phyloP scores from a whole-genome alignment of 441 rosid species.

The Arabidopsis hybrid region DNA sequence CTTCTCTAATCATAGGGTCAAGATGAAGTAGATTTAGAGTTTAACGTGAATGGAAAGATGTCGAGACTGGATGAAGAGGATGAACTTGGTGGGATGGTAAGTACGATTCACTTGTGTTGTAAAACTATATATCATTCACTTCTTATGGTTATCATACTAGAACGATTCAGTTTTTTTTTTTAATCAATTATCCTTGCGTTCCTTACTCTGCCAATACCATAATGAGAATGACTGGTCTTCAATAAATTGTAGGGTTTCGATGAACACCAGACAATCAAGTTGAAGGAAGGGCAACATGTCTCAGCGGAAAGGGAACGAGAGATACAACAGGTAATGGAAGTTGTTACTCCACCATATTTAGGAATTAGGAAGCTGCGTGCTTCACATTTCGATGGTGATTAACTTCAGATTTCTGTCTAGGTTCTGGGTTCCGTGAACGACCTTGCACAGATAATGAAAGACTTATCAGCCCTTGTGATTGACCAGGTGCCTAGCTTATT shows the following conservation, averaged over 20 bases:
- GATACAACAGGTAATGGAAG: slow-evolving; percentile 72
- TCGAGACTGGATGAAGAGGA: slow-evolving; percentile 64
- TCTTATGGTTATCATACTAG: slow-evolving; percentile 4
- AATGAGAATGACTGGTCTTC: slow-evolving; percentile 23
- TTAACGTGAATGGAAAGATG: slow-evolving; percentile 72
- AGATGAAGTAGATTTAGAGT: slow-evolving; percentile 87
- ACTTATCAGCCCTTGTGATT: slow-evolving; percentile 89
- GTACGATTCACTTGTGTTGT: not conserved
- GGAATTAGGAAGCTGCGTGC: not conserved
- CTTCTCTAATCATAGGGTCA: slow-evolving; percentile 64
- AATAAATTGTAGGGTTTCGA: slow-evolving; percentile 61
- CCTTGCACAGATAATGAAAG: slow-evolving; percentile 98
- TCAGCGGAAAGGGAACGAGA: slow-evolving; percentile 92
- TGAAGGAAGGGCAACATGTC: slow-evolving; percentile 73
- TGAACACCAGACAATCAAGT: slow-evolving; percentile 77
- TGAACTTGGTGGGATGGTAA: slow-evolving; percentile 73
- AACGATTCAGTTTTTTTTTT: not conserved
- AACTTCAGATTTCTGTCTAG: slow-evolving; percentile 45
- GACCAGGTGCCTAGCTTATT: slow-evolving; percentile 69
- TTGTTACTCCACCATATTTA: slow-evolving; percentile 9
- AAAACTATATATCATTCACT: not conserved
- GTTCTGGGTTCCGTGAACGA: slow-evolving; percentile 87
- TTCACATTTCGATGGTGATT: slow-evolving; percentile 17
- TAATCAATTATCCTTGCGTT: not conserved
- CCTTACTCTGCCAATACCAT: not conserved